These are phyloP conservation scores for Aspergillus wentii DNA, from an alignment of 495 filamentous ascomycete genomes.

Conservation along the genomic window DNA sequence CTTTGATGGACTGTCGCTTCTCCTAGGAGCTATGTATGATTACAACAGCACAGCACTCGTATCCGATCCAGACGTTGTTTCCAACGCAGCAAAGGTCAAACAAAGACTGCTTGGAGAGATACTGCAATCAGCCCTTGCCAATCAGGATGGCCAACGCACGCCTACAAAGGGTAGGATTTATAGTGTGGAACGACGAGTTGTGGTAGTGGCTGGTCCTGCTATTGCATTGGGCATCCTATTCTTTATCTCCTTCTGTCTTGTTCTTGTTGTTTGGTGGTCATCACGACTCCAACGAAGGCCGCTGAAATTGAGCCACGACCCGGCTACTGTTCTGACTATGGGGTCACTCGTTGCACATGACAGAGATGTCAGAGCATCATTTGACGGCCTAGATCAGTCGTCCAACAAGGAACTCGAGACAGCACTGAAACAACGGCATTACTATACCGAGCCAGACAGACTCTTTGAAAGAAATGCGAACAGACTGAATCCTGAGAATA, in stretches of 20 bases:
- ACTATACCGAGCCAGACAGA: conserved; percentile 10
- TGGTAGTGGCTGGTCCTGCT: conserved; percentile 11
- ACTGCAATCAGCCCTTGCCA: conserved; percentile 17
- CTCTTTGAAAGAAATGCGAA: conserved; percentile 3
- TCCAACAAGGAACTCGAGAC: conserved; percentile 7
- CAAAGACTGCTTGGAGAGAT: conserved; percentile 33
- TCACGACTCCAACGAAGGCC: conserved; percentile 6
- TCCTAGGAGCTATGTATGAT: conserved; percentile 16
- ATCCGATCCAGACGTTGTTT: conserved; percentile 7
- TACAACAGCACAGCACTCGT: conserved; percentile 16
- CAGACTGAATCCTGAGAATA: neutral
- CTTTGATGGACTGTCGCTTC: conserved; percentile 6
- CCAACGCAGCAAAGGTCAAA: conserved; percentile 20
- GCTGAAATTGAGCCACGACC: conserved; percentile 15
- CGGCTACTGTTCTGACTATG: conserved; percentile 6
- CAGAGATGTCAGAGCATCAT: neutral
- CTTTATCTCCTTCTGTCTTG: conserved; percentile 12
- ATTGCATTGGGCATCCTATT: conserved; percentile 15
- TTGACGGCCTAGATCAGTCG: conserved; percentile 9
- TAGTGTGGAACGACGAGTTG: conserved; percentile 9
- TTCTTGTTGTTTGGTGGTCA: conserved; percentile 11
- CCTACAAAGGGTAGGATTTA: conserved; percentile 3
- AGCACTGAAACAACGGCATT: conserved; percentile 2
- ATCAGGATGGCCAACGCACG: conserved; percentile 2
- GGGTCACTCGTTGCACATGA: conserved; percentile 9